Conservation (phyloP, 2,329 filamentous ascomycete species). For the Alternaria triticina region DNA sequence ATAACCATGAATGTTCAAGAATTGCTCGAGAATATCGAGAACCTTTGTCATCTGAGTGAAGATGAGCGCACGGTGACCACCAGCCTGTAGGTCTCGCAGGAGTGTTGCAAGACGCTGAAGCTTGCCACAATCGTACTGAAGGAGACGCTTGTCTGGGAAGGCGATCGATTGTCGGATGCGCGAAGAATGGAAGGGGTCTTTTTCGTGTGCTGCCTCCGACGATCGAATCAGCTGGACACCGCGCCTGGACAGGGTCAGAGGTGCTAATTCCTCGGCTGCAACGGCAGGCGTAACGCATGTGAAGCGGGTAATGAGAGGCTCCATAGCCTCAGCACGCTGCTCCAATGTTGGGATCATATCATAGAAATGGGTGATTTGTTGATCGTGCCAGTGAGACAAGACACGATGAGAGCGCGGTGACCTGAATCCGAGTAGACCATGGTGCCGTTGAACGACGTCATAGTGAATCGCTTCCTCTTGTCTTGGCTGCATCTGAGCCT, state of each 20-base stretch:
- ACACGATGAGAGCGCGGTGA: slow-evolving; percentile 31
- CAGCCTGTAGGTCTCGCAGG: slow-evolving; percentile 83
- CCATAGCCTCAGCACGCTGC: slow-evolving; percentile 73
- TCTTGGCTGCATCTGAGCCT: slow-evolving; percentile 30
- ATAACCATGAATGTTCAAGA: slow-evolving; percentile 96
- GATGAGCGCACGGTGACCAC: slow-evolving; percentile 91
- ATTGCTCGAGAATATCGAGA: slow-evolving; percentile 94
- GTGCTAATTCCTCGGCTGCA: slow-evolving; percentile 77
- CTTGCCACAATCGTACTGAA: slow-evolving; percentile 98
- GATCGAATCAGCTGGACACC: slow-evolving; percentile 63
- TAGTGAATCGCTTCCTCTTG: slow-evolving; percentile 16
- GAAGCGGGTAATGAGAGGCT: slow-evolving; percentile 82
- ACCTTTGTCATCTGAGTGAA: slow-evolving; percentile 99
- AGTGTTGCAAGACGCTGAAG: slow-evolving; percentile 87
- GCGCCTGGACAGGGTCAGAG: slow-evolving; percentile 66
- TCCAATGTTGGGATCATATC: slow-evolving; percentile 76
- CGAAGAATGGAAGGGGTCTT: slow-evolving; percentile 89
- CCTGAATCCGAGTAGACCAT: slow-evolving; percentile 40
- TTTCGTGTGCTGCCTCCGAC: slow-evolving; percentile 62
- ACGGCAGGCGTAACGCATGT: slow-evolving; percentile 91
- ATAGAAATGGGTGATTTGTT: slow-evolving; percentile 68
- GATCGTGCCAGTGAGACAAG: slow-evolving; percentile 71
- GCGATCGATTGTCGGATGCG: slow-evolving; percentile 93
- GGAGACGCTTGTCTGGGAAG: slow-evolving; percentile 92
- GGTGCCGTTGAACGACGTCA: slow-evolving; percentile 53